Base-by-base conservation (phyloP, 179 eudicot genomes). In the Beta lomatogona region DNA sequence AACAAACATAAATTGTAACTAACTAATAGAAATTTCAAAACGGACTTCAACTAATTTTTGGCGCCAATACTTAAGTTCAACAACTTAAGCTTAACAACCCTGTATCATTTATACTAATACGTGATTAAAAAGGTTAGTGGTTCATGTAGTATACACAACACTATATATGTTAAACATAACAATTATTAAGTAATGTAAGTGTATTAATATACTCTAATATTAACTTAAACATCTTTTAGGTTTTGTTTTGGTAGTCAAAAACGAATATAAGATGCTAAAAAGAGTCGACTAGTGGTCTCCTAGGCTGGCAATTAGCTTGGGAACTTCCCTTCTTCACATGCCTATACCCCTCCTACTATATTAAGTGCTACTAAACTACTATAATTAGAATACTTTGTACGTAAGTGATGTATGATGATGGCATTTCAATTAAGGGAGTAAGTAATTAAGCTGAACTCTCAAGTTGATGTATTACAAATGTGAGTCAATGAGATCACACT, bases 221-320 rank as follows among this genome's bases (percentile, higher is more conserved):
- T 36, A 2, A 36, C 41, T 36, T 64, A 64, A 22, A 64, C 41
- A 22, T 64, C 3, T 64, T 25, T 21, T 21, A 25, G 28, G 31
- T 64, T 64, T 64, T 22, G 68, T 22, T 64, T 22, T 21, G 22
- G 44, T 46, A 60, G 82, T 79, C 77, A 83, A 83, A 75, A 19
- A n/a, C 58, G 68, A 75, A 25, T 79, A 66, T 48, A 65, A 52
- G 79, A 60, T 22, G 22, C 60, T 54, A 68, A 52, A 71, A 77
- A 75, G 22, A 71, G 81, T 68, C 21, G 68, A 57, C 45, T 73
- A 77, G 73, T 81, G 86, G 81, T 81, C 65, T 81, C 81, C 75
- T 77, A 77, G 79, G 83, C 86, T 84, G 86, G 57, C 86, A 80
- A 71, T 77, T 72, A 72, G 36, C 86, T 80, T 80, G 78, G 83